Conservation (phyloP, 257 asterid species). For the Ilex aquifolium region DNA sequence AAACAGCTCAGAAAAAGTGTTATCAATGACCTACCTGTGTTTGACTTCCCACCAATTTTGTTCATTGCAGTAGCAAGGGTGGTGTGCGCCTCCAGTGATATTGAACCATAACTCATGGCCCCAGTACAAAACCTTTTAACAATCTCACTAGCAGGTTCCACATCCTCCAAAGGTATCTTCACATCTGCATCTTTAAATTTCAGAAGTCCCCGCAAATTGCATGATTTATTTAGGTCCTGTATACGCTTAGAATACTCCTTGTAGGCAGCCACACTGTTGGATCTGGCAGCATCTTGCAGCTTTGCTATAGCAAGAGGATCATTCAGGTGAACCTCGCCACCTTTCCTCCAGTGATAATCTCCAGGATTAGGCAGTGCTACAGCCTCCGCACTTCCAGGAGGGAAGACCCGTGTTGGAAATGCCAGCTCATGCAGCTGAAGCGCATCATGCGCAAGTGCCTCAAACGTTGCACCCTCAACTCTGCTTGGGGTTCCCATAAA, state of each 20-base stretch:
- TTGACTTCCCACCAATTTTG: conserved; percentile 89
- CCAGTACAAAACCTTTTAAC: conserved; percentile 94
- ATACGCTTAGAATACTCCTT: conserved; percentile 83
- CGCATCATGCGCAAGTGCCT: conserved; percentile 84
- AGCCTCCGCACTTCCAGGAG: conserved; percentile 95
- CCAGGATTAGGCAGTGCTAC: conserved; percentile 98
- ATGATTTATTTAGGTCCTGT: conserved; percentile 77
- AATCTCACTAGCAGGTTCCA: conserved; percentile 89
- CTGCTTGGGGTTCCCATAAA: conserved; percentile 96
- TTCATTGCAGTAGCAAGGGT: conserved; percentile 98
- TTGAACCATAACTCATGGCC: conserved; percentile 99
- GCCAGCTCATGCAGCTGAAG: conserved; percentile 87
- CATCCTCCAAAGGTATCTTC: conserved; percentile 82
- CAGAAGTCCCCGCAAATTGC: conserved; percentile 95
- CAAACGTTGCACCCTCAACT: conserved; percentile 98
- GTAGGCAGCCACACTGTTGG: conserved; percentile 90
- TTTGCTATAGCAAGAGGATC: conserved; percentile 97
- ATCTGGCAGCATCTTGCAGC: conserved; percentile 87
- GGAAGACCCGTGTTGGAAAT: conserved; percentile 75
- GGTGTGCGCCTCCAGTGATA: conserved; percentile 90
- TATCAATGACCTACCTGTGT: conserved; percentile 56
- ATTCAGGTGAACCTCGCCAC: conserved; percentile 90
- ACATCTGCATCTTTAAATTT: conserved; percentile 64
- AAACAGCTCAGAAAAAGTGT: background rate
- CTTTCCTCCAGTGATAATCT: conserved; percentile 98